These are phyloP conservation scores for Colletotrichum sublineola DNA, from an alignment of 2,329 filamentous ascomycete genomes.

Conservation along the genomic window DNA sequence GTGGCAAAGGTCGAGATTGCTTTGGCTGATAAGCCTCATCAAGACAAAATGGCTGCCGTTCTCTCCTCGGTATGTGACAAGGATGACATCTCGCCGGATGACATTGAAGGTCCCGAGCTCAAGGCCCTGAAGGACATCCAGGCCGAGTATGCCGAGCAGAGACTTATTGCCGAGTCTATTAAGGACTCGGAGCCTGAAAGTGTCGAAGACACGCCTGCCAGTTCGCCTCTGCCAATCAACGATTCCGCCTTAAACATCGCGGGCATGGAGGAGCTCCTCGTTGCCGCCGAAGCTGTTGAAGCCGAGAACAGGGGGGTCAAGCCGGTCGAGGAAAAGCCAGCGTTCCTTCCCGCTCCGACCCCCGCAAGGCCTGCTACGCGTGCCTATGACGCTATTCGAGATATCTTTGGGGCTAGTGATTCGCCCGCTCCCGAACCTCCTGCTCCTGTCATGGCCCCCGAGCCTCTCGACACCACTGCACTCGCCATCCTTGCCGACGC, in stretches of 20 bases:
- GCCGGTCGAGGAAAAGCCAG: slow-evolving; percentile 31
- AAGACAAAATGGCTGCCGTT: slow-evolving; percentile 47
- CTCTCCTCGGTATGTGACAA: slow-evolving; percentile 56
- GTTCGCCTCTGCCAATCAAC: slow-evolving; percentile 32
- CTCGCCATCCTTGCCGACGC: slow-evolving; percentile 36
- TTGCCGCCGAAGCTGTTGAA: slow-evolving; percentile 32
- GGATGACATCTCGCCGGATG: slow-evolving; percentile 50
- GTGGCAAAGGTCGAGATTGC: slow-evolving; percentile 45
- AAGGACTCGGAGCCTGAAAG: slow-evolving; percentile 47
- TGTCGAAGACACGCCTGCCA: slow-evolving; percentile 45
- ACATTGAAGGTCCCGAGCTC: slow-evolving; percentile 52
- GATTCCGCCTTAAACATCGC: slow-evolving; percentile 36
- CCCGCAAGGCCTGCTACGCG: slow-evolving; percentile 38
- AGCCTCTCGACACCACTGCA: slow-evolving; percentile 27
- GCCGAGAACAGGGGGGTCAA: slow-evolving; percentile 17
- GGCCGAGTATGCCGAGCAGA: slow-evolving; percentile 30
- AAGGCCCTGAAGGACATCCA: slow-evolving; percentile 50
- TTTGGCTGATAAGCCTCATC: slow-evolving; percentile 30
- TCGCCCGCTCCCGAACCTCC: slow-evolving; percentile 44
- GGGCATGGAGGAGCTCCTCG: slow-evolving; percentile 33
- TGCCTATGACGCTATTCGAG: slow-evolving; percentile 52
- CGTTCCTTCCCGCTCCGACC: slow-evolving; percentile 28
- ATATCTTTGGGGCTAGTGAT: slow-evolving; percentile 53
- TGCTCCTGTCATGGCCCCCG: slow-evolving; percentile 21
- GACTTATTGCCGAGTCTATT: slow-evolving; percentile 37